Evolutionary conservation across 2,329 filamentous ascomycete genomes (phyloP), one percentile per base, ranked within the genome.

Genomic region (Beauveria rudraprayagi): DNA sequence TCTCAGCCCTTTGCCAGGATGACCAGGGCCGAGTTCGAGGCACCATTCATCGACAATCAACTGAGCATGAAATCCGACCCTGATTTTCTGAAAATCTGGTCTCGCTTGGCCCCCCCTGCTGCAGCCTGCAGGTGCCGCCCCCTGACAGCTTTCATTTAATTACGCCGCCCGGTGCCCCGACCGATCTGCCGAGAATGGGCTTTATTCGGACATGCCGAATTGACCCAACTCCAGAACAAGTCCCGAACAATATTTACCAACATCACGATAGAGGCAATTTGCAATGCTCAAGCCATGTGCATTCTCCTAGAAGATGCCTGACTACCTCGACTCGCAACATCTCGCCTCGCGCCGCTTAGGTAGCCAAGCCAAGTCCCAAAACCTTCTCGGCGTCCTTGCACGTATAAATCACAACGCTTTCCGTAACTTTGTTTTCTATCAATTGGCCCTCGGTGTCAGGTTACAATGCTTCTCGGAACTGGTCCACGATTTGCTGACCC

Each of bases 401-500:
- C 34, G 14, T 37, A 37, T 16, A 16, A 37, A 37, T 37, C 11
- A 37, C 34, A 37, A 37, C 34, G 11, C 34, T 37, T 37, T 37
- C 34, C 34, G 34, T 37, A 37, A 2, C 0, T 16, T 5, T 37
- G 34, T 5, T 11, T 14, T 11, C 46, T 14, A 19, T 37, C 5
- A 16, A 11, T n/a, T 9, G 22, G 16, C 56, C 37, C 14, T 34
- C 17, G 6, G 16, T 16, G 56, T 28, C 24, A 11, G 30, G 22
- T 48, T 71, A 76, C 57, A 76, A 66, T 6, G 72, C 73, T 59
- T 76, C 74, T 55, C 73, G 67, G 61, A 87, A 83, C 69, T 86
- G 83, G 66, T 87, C 83, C 63, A 87, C 72, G 47, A 87, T 78
- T 70, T 86, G 83, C 67, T 85, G 81, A 3, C 83, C 82, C 73